These are phyloP conservation scores for Phtheirospermum japonicum DNA, from an alignment of 257 asterid genomes.

Conservation along the genomic window DNA sequence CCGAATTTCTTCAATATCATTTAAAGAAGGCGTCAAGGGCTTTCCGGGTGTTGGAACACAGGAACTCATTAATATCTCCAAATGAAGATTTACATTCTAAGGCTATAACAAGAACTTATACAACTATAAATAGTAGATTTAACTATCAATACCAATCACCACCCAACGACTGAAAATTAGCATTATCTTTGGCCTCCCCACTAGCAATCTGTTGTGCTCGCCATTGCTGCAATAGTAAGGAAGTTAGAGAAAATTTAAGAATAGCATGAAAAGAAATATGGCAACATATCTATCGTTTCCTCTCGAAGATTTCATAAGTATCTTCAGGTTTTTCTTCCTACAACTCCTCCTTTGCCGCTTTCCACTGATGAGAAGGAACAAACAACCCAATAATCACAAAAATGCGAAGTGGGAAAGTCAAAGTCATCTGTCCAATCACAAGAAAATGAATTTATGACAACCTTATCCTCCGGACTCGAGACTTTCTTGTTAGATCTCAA, in stretches of 20 bases:
- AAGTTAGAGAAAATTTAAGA: neutral
- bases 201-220: conserved; percentile 77
- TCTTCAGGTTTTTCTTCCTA: conserved; percentile 80
- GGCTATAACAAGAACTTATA: conserved; percentile 6
- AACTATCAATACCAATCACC: too few relatives aligned
- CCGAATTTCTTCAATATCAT: too few relatives aligned
- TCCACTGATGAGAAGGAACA: conserved; percentile 59
- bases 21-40: conserved; percentile 10
- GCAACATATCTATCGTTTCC: conserved; percentile 43
- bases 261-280: neutral
- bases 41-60: conserved; percentile 8
- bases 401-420: conserved; percentile 6
- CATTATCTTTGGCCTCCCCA: too few relatives aligned
- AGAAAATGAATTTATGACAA: too few relatives aligned
- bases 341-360: conserved; percentile 97
- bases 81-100: neutral
- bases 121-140: too few relatives aligned
- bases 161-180: too few relatives aligned
- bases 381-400: neutral
- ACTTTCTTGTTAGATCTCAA: too few relatives aligned
- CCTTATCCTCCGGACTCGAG: too few relatives aligned
- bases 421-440: too few relatives aligned
- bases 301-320: conserved; percentile 71
- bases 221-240: conserved; percentile 67
- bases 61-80: neutral